These are phyloP conservation scores for Tetradesmus obliquus DNA, from an alignment of 139 green algal genomes.

Conservation along the genomic window DNA sequence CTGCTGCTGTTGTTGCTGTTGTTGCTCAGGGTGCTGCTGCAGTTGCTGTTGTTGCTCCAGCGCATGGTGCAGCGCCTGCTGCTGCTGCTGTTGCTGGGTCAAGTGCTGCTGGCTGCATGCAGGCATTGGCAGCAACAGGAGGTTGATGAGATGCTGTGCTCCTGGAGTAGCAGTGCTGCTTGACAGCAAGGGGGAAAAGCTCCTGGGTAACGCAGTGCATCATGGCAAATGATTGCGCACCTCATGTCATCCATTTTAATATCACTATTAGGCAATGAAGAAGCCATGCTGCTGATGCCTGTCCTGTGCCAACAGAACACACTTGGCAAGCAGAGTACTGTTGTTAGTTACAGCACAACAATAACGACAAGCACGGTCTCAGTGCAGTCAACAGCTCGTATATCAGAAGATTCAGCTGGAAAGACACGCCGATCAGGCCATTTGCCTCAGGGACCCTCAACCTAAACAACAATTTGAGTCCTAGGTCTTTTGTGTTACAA, in stretches of 20 bases:
- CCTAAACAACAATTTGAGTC: background rate
- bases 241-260: background rate
- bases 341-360: background rate
- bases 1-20: background rate
- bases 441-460: background rate
- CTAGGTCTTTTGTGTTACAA: background rate
- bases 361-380: background rate
- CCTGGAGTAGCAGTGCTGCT: background rate
- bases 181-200: background rate
- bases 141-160: background rate
- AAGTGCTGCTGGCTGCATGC: background rate
- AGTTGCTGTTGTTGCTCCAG: background rate
- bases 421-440: background rate
- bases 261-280: background rate
- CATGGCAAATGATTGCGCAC: background rate
- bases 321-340: background rate
- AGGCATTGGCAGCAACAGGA: background rate
- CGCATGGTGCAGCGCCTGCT: background rate
- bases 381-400: no score
- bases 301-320: background rate
- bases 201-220: background rate
- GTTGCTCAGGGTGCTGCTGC: background rate
- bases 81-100: background rate
- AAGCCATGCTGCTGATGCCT: background rate
- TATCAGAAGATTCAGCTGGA: no score